Percentiles rank a stretch among this genome's conserved stretches.
phyloP scores from a whole-genome alignment of 1,284 basidiomycete genomes.

The Cutaneotrichosporon dermatis region DNA sequence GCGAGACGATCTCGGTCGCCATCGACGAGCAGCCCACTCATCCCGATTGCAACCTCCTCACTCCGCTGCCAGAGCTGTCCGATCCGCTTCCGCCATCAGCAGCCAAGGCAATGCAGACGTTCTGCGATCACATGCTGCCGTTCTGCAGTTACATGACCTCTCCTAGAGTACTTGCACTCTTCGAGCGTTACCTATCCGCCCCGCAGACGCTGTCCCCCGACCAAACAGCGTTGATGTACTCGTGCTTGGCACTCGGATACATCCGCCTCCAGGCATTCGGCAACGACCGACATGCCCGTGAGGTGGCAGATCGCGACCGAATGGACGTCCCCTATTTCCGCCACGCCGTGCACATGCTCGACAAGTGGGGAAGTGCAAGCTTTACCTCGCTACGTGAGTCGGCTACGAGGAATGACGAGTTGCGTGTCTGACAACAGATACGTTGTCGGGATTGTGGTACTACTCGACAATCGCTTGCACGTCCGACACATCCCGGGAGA shows the following conservation, averaged over 20 bases:
- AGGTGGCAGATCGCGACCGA: slow-evolving; percentile 6
- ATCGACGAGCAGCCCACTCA: slow-evolving; percentile 11
- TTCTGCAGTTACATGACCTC: slow-evolving; percentile 19
- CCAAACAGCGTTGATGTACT: slow-evolving; percentile 12
- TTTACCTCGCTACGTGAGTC: slow-evolving; percentile 19
- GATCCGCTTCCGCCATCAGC: slow-evolving; percentile 6
- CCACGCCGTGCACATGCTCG: slow-evolving; percentile 12
- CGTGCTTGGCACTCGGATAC: slow-evolving; percentile 15
- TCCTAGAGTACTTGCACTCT: slow-evolving; percentile 12
- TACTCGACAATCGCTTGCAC: slow-evolving; percentile 16
- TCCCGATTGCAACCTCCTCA: slow-evolving; percentile 12
- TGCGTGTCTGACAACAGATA: slow-evolving; percentile 10
- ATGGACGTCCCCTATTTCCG: slow-evolving; percentile 16
- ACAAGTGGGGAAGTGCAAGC: slow-evolving; percentile 15
- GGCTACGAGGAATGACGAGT: background rate
- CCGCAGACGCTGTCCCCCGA: slow-evolving; percentile 15
- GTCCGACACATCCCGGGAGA: slow-evolving; percentile 8
- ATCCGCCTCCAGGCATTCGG: slow-evolving; percentile 9
- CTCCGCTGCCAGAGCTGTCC: slow-evolving; percentile 14
- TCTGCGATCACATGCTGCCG: slow-evolving; percentile 15
- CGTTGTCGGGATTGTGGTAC: slow-evolving; percentile 14
- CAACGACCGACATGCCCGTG: background rate
- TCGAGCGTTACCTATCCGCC: slow-evolving; percentile 11
- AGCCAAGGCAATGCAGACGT: slow-evolving; percentile 13
- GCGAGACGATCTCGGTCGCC: slow-evolving; percentile 11